These are phyloP conservation scores for Diaporthe caulivora DNA, from an alignment of 2,329 filamentous ascomycete species.

Conservation along the genomic window DNA sequence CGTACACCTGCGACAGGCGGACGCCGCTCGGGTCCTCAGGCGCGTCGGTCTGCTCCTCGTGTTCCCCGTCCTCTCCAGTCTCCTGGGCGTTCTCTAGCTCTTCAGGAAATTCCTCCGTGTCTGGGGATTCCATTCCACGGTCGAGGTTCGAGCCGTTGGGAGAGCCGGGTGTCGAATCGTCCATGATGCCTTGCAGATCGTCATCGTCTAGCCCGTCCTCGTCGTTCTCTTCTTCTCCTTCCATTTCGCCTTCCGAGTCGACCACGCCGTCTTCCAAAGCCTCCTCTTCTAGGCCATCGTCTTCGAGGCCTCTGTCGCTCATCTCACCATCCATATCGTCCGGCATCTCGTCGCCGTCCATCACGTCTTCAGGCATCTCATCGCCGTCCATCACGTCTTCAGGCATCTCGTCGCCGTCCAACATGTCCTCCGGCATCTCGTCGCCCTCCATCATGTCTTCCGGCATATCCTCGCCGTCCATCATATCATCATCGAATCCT, in stretches of 20 bases:
- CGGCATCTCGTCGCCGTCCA: background rate
- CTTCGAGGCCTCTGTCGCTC: no score
- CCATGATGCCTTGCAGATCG: background rate
- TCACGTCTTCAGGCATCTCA: background rate
- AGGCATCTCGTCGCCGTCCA: background rate
- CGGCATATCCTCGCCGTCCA: background rate
- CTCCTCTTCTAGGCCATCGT: background rate
- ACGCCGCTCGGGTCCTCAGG: background rate
- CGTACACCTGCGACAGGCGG: constrained; percentile 33
- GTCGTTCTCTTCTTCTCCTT: background rate
- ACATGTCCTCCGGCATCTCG: background rate
- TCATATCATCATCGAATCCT: background rate
- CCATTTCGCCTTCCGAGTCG: background rate
- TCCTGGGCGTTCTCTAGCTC: background rate
- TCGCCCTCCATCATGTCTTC: background rate
- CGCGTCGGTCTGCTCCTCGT: background rate
- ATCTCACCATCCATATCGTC: background rate
- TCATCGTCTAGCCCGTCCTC: constrained; percentile 7
- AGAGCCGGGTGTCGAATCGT: constrained; percentile 19
- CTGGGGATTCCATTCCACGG: constrained; percentile 8
- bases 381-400: background rate
- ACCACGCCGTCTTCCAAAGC: background rate
- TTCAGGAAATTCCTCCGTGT: background rate
- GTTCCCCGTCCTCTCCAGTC: background rate
- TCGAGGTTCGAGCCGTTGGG: constrained; percentile 28